Base-by-base conservation (phyloP, 306 rosid genomes). In the Prunus mira region DNA sequence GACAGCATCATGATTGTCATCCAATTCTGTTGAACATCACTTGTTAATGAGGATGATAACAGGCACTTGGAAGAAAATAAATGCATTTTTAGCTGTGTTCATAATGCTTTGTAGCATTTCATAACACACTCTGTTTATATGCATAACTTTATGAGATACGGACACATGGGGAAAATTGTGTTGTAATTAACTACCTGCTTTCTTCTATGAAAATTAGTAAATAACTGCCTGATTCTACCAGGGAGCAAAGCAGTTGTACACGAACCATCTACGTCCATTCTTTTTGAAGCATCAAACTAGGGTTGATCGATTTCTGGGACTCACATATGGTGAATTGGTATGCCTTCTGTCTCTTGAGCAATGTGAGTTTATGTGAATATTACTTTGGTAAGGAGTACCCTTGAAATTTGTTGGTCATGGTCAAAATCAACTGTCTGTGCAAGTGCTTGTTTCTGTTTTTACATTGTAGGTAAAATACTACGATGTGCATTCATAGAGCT, bases 161-260 rank as follows among this genome's bases (percentile, higher is more conserved):
- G 18, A 30, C 75, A 56, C 5, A 17, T 5, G 70, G 56, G 18
- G 28, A 6, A 46, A 43, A 14, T 60, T 46, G 25, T 24, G n/a
- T 45, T 43, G 55, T 38, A 52, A 30, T 54, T 55, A 38, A 34
- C 65, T 34, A 8, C 27, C 50, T 15, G 56, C 28, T 43, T 43
- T 41, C 38, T 57, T 57, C 17, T 22, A 24, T 10, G 4, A 8
- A 38, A 30, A 52, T 28, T 57, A 56, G 67, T 38, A 56, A 76
- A 9, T 69, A 52, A 82, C 54, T 64, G 46, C 65, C 66, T 76
- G 65, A 69, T 76, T 79, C 60, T 66, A 76, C 43, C 80, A 90
- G 97, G 97, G 98, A 72, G 96, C 97, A 22, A 88, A 88, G 68
- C 89, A 88, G 76, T 56, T 94, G 80, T 94, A 92, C 78, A 45